Conservation (phyloP, 306 rosid species). For the Sophora flavescens region DNA sequence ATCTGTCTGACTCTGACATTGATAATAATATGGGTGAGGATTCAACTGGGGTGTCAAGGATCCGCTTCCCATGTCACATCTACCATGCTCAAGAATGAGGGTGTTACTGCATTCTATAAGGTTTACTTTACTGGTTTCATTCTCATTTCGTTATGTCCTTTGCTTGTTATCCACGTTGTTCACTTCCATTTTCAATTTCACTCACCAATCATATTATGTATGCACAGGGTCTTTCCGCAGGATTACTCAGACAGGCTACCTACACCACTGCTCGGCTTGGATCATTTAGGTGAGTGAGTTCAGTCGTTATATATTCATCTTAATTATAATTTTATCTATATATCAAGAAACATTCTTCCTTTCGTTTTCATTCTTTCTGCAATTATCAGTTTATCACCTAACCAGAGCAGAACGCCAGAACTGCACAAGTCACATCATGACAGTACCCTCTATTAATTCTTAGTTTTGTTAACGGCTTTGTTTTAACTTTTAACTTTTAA, state of each 20-base stretch:
- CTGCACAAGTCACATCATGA: too few relatives aligned
- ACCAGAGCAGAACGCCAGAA: too few relatives aligned
- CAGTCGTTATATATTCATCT: not conserved
- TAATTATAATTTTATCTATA: not conserved
- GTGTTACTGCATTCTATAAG: conserved; percentile 87
- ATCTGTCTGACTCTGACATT: too few relatives aligned
- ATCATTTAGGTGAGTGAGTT: conserved; percentile 75
- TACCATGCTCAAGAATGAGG: conserved; percentile 90
- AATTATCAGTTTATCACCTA: too few relatives aligned
- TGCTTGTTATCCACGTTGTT: too few relatives aligned
- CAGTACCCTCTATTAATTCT: too few relatives aligned
- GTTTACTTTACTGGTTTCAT: conserved; percentile 41
- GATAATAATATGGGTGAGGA: conserved; percentile 68
- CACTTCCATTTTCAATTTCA: too few relatives aligned
- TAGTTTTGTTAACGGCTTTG: not conserved
- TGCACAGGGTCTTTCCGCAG: conserved; percentile 91
- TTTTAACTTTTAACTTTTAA: too few relatives aligned
- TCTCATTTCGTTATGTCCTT: too few relatives aligned
- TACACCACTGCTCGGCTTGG: conserved; percentile 98
- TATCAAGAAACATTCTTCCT: not conserved
- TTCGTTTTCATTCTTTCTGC: too few relatives aligned
- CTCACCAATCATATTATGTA: conserved; percentile 27
- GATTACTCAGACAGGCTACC: conserved; percentile 95
- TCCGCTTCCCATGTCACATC: conserved; percentile 75
- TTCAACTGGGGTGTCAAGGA: conserved; percentile 98